Percentiles rank a stretch among this genome's conserved stretches.
phyloP scores from a whole-genome alignment of 2,329 filamentous ascomycete genomes.

The Colletotrichum cereale region DNA sequence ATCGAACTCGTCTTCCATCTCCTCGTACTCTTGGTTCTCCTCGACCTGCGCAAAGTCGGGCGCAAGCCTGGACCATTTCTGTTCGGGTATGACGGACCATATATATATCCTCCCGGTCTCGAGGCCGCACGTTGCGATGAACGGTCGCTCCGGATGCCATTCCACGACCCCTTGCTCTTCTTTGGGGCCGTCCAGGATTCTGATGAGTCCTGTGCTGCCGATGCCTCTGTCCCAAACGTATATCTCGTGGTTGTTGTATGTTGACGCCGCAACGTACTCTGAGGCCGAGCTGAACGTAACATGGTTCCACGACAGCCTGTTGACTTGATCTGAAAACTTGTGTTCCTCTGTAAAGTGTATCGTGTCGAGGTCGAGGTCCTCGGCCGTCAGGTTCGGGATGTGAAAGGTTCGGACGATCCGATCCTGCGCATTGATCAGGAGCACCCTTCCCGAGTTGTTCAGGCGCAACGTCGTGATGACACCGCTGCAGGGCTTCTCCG shows the following conservation, averaged over 20 bases:
- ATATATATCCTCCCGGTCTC: conserved; percentile 95
- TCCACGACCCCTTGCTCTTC: conserved; percentile 97
- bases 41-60: conserved; percentile 98
- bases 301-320: conserved; percentile 95
- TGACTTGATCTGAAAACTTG: conserved; percentile 98
- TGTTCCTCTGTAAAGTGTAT: conserved; percentile 94
- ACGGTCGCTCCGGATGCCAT: conserved; percentile 91
- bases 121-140: conserved; percentile 91
- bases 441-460: conserved; percentile 84
- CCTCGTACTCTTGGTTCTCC: conserved; percentile 97
- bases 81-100: conserved; percentile 94
- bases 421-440: conserved; percentile 94
- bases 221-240: conserved; percentile 98
- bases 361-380: conserved; percentile 83
- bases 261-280: conserved; percentile 96
- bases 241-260: conserved; percentile 98
- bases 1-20: conserved; percentile 97
- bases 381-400: conserved; percentile 79
- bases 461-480: conserved; percentile 90
- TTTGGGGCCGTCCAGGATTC: conserved; percentile 96
- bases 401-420: conserved; percentile 94
- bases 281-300: conserved; percentile 94
- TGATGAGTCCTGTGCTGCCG: conserved; percentile 81
- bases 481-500: conserved; percentile 86
- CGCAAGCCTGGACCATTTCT: conserved; percentile 96